Evolutionary conservation across 495 filamentous ascomycete species (phyloP), one percentile per base, ranked within the genome.

Genomic region (Aspergillus ellipticus): DNA sequence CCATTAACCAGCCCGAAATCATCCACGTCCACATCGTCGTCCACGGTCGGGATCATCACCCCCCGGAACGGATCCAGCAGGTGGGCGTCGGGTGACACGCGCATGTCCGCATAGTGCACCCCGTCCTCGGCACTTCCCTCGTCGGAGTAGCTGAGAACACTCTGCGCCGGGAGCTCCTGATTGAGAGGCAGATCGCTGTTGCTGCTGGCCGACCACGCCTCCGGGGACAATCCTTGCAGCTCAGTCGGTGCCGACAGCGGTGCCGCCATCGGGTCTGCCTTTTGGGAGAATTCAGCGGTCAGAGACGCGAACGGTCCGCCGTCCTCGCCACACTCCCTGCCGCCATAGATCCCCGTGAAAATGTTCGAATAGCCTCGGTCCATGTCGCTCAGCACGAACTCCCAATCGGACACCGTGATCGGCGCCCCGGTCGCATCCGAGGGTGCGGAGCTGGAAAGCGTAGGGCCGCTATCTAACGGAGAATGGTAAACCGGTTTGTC

Each of bases 341-440:
- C 87, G 46, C 88, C 89, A 62, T 92, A 92, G 51, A 93, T 90
- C 9, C 86, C 84, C 58, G 89, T 89, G 77, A 91, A 94, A 9
- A 93, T 84, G 64, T 90, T 92, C 15, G 85, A 83, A 62, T 82
- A 83, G 4, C 87, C 89, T 31, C 84, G 83, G 56, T 94, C 90
- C 72, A 96, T 83, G 33, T 84, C 84, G 39, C 85, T 84, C 16
- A 92, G 75, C 1, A 94, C 79, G 11, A 84, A 81, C 65, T 92
- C 89, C 90, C 90, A 94, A 57, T 92, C 89, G 0, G 83, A 76
- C 51, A 84, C 69, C 2, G 84, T 82, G 8, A 85, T 76, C 37
- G 75, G 56, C 3, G 67, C 66, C 1, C 50, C 42, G 0, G 60
- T 46, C 1, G 63, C 49, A 45, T 76, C 70, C 53, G 64, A 64